phyloP scores from a whole-genome alignment of 2,329 filamentous ascomycete genomes.

The Alternaria novae-zelandiae region DNA sequence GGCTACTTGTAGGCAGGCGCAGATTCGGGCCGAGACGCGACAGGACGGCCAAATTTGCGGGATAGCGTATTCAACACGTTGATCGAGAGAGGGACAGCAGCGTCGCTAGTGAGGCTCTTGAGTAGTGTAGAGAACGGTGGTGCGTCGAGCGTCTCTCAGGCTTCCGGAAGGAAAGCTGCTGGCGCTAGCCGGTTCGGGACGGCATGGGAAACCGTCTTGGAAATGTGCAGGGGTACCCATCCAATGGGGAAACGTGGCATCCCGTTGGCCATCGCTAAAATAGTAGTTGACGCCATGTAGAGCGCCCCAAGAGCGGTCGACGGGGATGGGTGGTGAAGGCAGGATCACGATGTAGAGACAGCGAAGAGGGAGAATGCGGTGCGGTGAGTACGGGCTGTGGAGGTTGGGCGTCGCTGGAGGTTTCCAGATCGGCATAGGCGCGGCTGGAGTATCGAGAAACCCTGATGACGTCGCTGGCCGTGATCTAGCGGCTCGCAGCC shows the following conservation, averaged over 20 bases:
- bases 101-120: conserved; percentile 5
- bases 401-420: conserved; percentile 1
- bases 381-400: not conserved
- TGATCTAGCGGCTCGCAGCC: conserved; percentile 5
- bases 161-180: not conserved
- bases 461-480: conserved; percentile 17
- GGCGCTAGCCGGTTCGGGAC: not conserved
- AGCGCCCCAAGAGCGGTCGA: not conserved
- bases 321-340: not conserved
- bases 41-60: not conserved
- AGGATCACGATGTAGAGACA: not conserved
- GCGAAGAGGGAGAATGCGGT: not conserved
- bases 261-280: not conserved
- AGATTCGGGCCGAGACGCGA: not conserved
- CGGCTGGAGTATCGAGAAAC: conserved; percentile 4
- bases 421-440: not conserved
- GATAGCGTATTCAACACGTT: conserved; percentile 5
- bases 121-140: not conserved
- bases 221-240: conserved; percentile 1
- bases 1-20: not conserved
- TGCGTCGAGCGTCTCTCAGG: not conserved
- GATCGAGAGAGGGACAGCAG: not conserved
- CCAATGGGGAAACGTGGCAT: conserved; percentile 11
- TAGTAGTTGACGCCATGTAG: not conserved
- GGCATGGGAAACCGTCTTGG: not conserved